Evolutionary conservation across 345 rosid genomes (phyloP).

Genomic region (Kandelia obovata): DNA sequence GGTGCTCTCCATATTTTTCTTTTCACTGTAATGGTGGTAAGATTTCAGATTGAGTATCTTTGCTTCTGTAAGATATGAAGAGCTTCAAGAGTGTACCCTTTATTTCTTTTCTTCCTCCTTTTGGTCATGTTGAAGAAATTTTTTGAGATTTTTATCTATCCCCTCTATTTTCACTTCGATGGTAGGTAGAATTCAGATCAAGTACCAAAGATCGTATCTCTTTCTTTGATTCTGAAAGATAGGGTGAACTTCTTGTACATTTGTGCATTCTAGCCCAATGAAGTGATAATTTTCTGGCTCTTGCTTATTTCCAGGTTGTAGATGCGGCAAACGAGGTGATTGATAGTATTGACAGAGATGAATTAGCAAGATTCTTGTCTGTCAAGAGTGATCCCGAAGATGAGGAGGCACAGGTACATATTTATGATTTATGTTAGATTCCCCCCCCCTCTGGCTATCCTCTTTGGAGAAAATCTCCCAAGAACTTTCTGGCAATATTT

Average conservation of each 20-base stretch:
- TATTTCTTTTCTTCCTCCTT: too few species aligned
- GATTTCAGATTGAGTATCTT: not conserved
- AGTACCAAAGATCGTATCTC: too few species aligned
- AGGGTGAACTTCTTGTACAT: not conserved
- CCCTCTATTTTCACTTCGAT: not conserved
- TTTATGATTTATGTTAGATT: not conserved
- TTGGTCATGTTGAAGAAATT: constrained; percentile 47
- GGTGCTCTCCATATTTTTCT: not conserved
- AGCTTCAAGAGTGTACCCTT: not conserved
- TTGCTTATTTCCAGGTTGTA: constrained; percentile 54
- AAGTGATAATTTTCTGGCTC: not conserved
- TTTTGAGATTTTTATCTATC: not conserved
- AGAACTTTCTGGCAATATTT: not conserved
- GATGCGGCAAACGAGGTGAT: constrained; percentile 72
- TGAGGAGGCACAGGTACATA: constrained; percentile 75
- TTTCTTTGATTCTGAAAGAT: not conserved
- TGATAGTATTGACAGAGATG: constrained; percentile 70
- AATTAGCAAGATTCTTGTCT: constrained; percentile 63
- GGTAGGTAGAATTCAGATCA: too few species aligned
- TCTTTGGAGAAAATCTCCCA: not conserved
- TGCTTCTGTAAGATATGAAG: not conserved
- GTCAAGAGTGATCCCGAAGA: constrained; percentile 85
- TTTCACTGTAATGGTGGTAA: not conserved
- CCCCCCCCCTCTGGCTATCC: not conserved
- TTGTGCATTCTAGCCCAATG: not conserved